Evolutionary conservation across 768 basidiomycete genomes (phyloP), one percentile per base, ranked within the genome.

Genomic region (Tricholoma saponaceum): DNA sequence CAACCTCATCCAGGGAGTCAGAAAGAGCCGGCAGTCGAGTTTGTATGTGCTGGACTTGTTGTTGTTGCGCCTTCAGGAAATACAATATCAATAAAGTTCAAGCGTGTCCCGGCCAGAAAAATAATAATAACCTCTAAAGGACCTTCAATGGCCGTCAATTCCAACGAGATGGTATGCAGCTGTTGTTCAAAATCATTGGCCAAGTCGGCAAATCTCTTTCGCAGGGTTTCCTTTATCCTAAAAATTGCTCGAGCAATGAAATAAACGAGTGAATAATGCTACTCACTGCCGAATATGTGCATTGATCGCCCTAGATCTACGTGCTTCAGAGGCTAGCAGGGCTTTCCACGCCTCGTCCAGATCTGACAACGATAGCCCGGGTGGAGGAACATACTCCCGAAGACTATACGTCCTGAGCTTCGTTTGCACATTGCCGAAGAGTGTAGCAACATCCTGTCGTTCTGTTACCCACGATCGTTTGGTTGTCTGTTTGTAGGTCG

Each of bases 361-460:
- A 69, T 96, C 91, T 33, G 78, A 74, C 28, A 87, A 77, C 22
- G 84, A 74, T 18, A 94, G 73, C 2, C 91, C 94, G 3, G 72
- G 68, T 2, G 86, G 84, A 12, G 97, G 95, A 22, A 87, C 79
- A 70, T 95, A 98, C 65, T 91, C 85, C 58, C 85, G 78, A 63
- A 99, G 68, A 9, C 87, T 85, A 74, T 98, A 98, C 22, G 95
- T 98, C 70, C 81, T 83, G 56, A 98, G 75, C 72, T 98, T 98
- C 0, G 93, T 96, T 70, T 95, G 92, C 26, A 99, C 87, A 66
- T 97, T 96, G 3, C 90, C 87, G 61, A 98, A 92, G 13, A 98
- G 80, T 1, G 90, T 91, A 8, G 86, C 83, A 9, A 97, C 75
- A 58, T 95, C 95, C 67, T 93, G 90, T 67, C 88, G 84, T 71